phyloP scores from a whole-genome alignment of 495 filamentous ascomycete species.

The Tuber melanosporum region DNA sequence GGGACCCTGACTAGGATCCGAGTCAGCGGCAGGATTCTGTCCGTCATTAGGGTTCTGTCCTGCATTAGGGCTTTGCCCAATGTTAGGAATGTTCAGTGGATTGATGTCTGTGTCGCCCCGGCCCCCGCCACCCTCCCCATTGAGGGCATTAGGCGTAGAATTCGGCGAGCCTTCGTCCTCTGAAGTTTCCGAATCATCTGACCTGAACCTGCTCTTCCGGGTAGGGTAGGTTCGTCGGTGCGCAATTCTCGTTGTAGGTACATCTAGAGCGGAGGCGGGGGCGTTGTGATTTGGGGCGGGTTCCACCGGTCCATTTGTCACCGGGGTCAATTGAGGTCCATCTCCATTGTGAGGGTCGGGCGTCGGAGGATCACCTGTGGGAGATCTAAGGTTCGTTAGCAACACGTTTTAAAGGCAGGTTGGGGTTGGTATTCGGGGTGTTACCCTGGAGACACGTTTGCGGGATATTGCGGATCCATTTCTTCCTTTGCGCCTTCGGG shows the following conservation, averaged over 20 bases:
- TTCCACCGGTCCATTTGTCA: not conserved
- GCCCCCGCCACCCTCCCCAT: not conserved
- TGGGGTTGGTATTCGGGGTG: not conserved
- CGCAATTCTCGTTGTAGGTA: not conserved
- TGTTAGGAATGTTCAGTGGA: not conserved
- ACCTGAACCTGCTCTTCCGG: not conserved
- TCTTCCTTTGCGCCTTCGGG: not conserved
- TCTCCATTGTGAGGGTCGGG: not conserved
- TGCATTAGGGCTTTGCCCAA: not conserved
- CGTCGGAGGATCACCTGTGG: not conserved
- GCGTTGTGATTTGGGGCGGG: not conserved
- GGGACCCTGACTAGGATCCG: not conserved
- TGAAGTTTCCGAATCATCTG: not conserved
- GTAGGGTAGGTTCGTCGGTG: not conserved
- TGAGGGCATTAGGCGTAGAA: not conserved
- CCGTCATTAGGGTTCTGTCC: not conserved
- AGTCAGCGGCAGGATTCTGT: not conserved
- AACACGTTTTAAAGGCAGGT: not conserved
- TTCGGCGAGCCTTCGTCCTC: not conserved
- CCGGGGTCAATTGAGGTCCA: not conserved
- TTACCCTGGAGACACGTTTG: not conserved
- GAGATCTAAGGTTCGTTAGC: not conserved
- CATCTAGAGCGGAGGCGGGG: not conserved
- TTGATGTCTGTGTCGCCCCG: not conserved
- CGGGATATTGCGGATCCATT: not conserved